Evolutionary conservation across 441 rosid species (phyloP), one percentile per base, ranked within the genome.

Genomic region (Manihot esculenta): DNA sequence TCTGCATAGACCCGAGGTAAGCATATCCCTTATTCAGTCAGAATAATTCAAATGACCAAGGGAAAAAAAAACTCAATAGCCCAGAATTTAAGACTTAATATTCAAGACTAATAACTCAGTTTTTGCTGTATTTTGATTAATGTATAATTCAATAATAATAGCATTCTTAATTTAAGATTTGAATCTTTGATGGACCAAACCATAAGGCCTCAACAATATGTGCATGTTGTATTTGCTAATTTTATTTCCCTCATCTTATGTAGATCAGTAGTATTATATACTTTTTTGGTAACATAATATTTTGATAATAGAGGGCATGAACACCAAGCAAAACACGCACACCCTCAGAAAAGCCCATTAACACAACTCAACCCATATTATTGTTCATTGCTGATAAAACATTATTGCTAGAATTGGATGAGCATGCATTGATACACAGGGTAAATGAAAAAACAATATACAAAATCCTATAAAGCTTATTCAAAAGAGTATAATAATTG

Each of bases 1-100:
- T 95, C 98, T 95, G 87, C 69, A 73, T 18, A 70, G 68, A 47
- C 41, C 41, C 74, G 14, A 57, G 4, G 42, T 35, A 35, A n/a
- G 41, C 41, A 35, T 5, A 35, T 35, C 5, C 7, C 6, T 35
- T 35, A 7, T 2, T 4, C 35, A 30, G 4, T 30, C 35, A 35
- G 45, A 33, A 62, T 14, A 62, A 27, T 45, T 50, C 21, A 0
- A 55, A 48, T 41, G 12, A 41, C 21, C 17, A 38, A 23, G 33
- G 48, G 47, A 57, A 35, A 35, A 35, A 11, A 7, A 49, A 60
- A n/a, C n/a, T 24, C 30, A 64, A 17, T 33, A 64, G n/a, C n/a
- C n/a, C n/a, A n/a, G n/a, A n/a, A n/a, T n/a, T n/a, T n/a, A n/a
- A n/a, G n/a, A n/a, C n/a, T n/a, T n/a, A n/a, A n/a, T n/a, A n/a